These are phyloP conservation scores for Ceratonia siliqua DNA, from an alignment of 306 rosid species.

Conservation along the genomic window DNA sequence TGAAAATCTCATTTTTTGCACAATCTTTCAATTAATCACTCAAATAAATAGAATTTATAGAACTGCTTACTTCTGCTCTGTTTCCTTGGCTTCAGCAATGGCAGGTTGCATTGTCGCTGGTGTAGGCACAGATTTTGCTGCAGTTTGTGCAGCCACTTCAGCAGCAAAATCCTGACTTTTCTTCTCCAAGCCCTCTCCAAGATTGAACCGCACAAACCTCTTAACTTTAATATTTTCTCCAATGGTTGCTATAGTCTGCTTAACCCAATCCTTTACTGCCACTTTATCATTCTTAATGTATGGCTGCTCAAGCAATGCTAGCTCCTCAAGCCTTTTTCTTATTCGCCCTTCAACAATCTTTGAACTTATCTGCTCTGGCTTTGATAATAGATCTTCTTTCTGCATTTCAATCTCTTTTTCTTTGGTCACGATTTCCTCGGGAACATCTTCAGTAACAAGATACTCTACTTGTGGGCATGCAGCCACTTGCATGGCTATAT, in stretches of 20 bases:
- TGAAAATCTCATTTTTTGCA: slow-evolving; percentile 6
- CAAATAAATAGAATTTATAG: slow-evolving; percentile 4
- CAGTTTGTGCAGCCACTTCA: slow-evolving; percentile 94
- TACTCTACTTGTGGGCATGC: slow-evolving; percentile 91
- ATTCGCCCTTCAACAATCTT: slow-evolving; percentile 89
- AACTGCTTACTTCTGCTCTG: slow-evolving; percentile 63
- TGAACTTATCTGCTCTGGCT: slow-evolving; percentile 87
- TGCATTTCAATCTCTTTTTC: slow-evolving; percentile 93
- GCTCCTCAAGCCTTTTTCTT: slow-evolving; percentile 82
- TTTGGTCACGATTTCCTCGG: slow-evolving; percentile 69
- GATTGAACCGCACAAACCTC: slow-evolving; percentile 85
- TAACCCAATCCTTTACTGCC: slow-evolving; percentile 76
- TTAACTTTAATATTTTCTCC: slow-evolving; percentile 92
- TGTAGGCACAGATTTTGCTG: slow-evolving; percentile 54
- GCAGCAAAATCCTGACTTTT: slow-evolving; percentile 96
- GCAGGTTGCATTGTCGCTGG: slow-evolving; percentile 58
- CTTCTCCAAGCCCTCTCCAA: slow-evolving; percentile 95
- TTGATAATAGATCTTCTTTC: slow-evolving; percentile 87
- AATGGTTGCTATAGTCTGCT: slow-evolving; percentile 86
- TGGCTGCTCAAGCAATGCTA: slow-evolving; percentile 92
- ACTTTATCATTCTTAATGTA: slow-evolving; percentile 86
- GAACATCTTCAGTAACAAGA: slow-evolving; percentile 75
- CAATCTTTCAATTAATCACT: neutral
- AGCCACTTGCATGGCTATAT: slow-evolving; percentile 94
- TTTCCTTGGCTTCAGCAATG: slow-evolving; percentile 51